phyloP scores from a whole-genome alignment of 306 rosid species.

The Gastrolobium bilobum region DNA sequence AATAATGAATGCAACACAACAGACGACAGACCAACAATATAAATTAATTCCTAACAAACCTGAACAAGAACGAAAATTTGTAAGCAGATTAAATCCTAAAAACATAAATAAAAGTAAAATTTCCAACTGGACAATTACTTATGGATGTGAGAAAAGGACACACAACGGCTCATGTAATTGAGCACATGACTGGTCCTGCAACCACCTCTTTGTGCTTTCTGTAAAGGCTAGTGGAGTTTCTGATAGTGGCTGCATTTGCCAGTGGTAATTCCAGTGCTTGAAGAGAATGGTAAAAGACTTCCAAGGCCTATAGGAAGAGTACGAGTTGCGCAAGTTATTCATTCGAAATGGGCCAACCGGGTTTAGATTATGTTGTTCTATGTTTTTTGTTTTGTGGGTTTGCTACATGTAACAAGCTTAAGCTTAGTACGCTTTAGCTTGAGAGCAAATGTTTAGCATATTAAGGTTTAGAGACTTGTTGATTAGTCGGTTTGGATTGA shows the following conservation, averaged over 20 bases:
- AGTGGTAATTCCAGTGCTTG: neutral
- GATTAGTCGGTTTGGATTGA: neutral
- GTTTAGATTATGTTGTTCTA: neutral
- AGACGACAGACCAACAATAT: neutral
- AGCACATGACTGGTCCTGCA: neutral
- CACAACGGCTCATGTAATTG: neutral
- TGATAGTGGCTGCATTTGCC: neutral
- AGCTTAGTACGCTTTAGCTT: neutral
- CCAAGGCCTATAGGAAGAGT: conserved; percentile 1
- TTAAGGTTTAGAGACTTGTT: neutral
- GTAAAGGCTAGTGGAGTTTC: neutral
- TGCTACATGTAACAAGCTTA: neutral
- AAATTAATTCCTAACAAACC: conserved; percentile 15
- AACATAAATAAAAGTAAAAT: neutral
- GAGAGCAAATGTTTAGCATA: neutral
- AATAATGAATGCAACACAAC: conserved; percentile 5
- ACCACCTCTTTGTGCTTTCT: neutral
- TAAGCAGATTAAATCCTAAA: neutral
- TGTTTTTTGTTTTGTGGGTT: conserved; percentile 5
- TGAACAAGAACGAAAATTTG: conserved; percentile 6
- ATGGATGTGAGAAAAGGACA: neutral
- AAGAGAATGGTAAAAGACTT: neutral
- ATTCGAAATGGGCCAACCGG: neutral
- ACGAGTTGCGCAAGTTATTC: neutral
- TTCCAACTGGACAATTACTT: neutral